These are phyloP conservation scores for Heterococcus sp. DNA, from an alignment of 108 stramenopile species.

Conservation along the genomic window DNA sequence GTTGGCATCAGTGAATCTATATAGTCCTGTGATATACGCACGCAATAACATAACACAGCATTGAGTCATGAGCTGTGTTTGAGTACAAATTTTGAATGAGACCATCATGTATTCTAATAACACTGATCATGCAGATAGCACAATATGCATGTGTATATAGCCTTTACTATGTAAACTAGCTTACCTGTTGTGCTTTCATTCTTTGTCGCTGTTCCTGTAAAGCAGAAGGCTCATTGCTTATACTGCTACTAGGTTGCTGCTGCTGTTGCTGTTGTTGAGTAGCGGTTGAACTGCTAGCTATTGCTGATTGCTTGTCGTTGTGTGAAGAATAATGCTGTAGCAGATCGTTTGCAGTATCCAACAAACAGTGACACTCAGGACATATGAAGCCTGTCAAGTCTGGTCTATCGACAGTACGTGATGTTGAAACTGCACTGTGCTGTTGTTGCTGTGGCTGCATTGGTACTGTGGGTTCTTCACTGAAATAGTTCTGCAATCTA, in stretches of 20 bases:
- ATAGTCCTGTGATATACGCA: too few relatives aligned
- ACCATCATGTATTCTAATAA: not conserved
- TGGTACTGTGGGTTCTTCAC: constrained; percentile 13
- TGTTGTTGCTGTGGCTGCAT: not conserved
- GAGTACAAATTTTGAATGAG: not conserved
- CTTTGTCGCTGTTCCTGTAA: not conserved
- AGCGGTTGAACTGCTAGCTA: not conserved
- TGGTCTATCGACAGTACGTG: not conserved
- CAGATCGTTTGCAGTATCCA: constrained; percentile 10
- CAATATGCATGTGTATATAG: not conserved
- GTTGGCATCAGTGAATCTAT: too few relatives aligned
- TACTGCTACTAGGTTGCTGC: not conserved
- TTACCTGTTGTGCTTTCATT: not conserved
- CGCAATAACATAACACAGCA: not conserved
- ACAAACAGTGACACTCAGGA: constrained; percentile 29
- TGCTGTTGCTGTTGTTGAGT: not conserved
- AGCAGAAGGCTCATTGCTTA: not conserved
- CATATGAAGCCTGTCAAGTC: constrained; percentile 42
- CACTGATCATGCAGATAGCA: not conserved
- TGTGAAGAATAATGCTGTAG: constrained; percentile 8
- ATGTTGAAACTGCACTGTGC: not conserved
- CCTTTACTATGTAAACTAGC: not conserved
- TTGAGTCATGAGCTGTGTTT: not conserved
- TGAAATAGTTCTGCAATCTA: constrained; percentile 26
- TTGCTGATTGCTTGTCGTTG: not conserved